These are phyloP conservation scores for Emmonsiellopsis sp. DNA, from an alignment of 2,329 filamentous ascomycete genomes.

Conservation along the genomic window DNA sequence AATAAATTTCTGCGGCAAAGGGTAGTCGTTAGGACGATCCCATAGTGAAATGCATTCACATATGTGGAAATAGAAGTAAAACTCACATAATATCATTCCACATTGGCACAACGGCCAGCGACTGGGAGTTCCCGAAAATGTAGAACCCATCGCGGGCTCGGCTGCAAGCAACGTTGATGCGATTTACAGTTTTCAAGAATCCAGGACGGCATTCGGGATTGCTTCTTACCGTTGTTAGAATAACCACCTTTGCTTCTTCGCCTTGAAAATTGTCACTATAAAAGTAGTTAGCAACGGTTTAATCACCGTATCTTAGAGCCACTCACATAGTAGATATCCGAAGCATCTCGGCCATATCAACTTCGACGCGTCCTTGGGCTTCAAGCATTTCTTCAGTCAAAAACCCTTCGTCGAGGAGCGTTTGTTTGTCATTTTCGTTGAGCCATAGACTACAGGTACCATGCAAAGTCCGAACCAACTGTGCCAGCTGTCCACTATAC, in stretches of 20 bases:
- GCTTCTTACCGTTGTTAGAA: slow-evolving; percentile 25
- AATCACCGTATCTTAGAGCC: neutral
- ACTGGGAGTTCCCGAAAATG: slow-evolving; percentile 22
- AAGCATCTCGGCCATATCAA: slow-evolving; percentile 1
- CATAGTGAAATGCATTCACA: too few relatives aligned
- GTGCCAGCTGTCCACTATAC: slow-evolving; percentile 21
- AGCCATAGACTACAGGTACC: slow-evolving; percentile 20
- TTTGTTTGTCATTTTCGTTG: slow-evolving; percentile 18
- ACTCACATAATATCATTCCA: slow-evolving; percentile 19
- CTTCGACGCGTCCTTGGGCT: neutral
- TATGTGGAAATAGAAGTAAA: neutral
- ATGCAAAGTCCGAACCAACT: slow-evolving; percentile 14
- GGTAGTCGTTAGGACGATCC: neutral
- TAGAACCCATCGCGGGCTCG: slow-evolving; percentile 25
- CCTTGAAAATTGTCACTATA: slow-evolving; percentile 26
- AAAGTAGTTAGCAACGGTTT: neutral
- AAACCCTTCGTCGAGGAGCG: slow-evolving; percentile 15
- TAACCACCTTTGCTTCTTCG: slow-evolving; percentile 26
- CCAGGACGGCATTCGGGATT: slow-evolving; percentile 18
- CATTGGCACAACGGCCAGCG: slow-evolving; percentile 18
- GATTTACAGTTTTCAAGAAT: slow-evolving; percentile 24
- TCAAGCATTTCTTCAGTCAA: neutral
- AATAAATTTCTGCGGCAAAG: slow-evolving; percentile 11
- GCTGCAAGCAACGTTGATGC: slow-evolving; percentile 26
- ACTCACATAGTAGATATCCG: slow-evolving; percentile 3